These are phyloP conservation scores for Aureobasidium melanogenum DNA, from an alignment of 2,329 filamentous ascomycete species.

Conservation along the genomic window DNA sequence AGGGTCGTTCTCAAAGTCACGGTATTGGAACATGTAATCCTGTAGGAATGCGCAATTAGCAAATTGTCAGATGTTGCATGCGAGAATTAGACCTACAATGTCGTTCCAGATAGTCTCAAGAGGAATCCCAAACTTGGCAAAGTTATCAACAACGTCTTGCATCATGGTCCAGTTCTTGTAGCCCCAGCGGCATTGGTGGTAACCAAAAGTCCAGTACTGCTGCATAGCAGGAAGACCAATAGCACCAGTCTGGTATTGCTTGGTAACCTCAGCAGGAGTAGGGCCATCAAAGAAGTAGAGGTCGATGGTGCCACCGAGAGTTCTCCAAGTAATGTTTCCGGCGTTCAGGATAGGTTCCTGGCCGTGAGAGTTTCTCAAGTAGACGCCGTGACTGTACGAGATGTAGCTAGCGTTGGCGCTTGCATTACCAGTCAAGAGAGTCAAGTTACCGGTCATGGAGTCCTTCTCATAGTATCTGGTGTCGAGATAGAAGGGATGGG, in stretches of 20 bases:
- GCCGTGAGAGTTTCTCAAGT: conserved; percentile 65
- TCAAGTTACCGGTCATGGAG: conserved; percentile 37
- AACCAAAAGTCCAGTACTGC: conserved; percentile 74
- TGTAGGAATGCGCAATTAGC: not conserved
- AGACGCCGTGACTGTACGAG: conserved; percentile 67
- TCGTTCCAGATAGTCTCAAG: conserved; percentile 42
- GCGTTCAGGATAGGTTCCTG: conserved; percentile 62
- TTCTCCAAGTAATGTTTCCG: conserved; percentile 61
- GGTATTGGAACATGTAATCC: conserved; percentile 49
- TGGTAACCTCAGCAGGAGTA: conserved; percentile 57
- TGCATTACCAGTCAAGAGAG: conserved; percentile 45
- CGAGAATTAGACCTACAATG: not conserved
- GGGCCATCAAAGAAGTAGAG: conserved; percentile 73
- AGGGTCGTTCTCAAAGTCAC: conserved; percentile 50
- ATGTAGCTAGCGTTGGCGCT: conserved; percentile 48
- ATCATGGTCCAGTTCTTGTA: conserved; percentile 57
- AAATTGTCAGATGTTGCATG: not conserved
- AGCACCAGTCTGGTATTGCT: conserved; percentile 58
- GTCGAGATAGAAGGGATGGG: conserved; percentile 71
- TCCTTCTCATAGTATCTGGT: conserved; percentile 62
- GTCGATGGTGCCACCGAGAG: conserved; percentile 68
- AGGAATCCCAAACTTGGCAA: conserved; percentile 47
- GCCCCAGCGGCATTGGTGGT: conserved; percentile 76
- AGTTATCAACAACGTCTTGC: conserved; percentile 48
- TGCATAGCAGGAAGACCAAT: conserved; percentile 68